Evolutionary conservation across 1,284 basidiomycete genomes (phyloP).

Genomic region (Abortiporus biennis): DNA sequence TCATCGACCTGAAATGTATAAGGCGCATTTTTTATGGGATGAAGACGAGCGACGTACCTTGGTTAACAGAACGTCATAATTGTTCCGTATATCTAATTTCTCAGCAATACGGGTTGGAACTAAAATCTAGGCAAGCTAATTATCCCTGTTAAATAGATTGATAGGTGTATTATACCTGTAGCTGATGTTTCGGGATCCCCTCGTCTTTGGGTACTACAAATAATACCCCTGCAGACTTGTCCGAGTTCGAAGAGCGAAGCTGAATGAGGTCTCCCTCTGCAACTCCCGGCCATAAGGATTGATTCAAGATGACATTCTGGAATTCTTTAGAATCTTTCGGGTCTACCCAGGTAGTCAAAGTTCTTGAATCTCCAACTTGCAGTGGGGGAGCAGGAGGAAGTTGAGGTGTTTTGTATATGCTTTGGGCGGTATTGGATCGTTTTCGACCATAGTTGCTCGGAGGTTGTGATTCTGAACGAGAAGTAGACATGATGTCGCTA

Average conservation of each 20-base stretch:
- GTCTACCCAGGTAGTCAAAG: constrained; percentile 67
- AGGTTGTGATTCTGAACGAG: constrained; percentile 56
- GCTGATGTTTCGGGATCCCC: constrained; percentile 47
- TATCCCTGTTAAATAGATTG: constrained; percentile 2
- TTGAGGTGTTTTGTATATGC: constrained; percentile 38
- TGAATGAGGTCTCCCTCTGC: constrained; percentile 65
- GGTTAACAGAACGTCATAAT: constrained; percentile 61
- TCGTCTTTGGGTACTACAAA: constrained; percentile 65
- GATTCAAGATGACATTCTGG: constrained; percentile 57
- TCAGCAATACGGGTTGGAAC: constrained; percentile 66
- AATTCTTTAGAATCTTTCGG: constrained; percentile 65
- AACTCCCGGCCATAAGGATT: constrained; percentile 69
- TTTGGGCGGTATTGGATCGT: constrained; percentile 68
- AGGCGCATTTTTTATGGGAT: constrained; percentile 7
- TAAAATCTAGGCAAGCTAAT: constrained; percentile 47
- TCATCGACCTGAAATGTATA: constrained; percentile 53
- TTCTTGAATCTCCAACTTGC: constrained; percentile 52
- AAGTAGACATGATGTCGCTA: constrained; percentile 58
- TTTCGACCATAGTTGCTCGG: constrained; percentile 47
- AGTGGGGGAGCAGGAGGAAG: constrained; percentile 27
- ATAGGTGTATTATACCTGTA: constrained; percentile 43
- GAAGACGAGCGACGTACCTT: constrained; percentile 39
- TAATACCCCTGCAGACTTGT: constrained; percentile 47
- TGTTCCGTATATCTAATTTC: constrained; percentile 63
- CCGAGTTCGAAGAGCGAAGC: constrained; percentile 37